phyloP scores from a whole-genome alignment of 495 filamentous ascomycete genomes.

The Penicillium arizonense region DNA sequence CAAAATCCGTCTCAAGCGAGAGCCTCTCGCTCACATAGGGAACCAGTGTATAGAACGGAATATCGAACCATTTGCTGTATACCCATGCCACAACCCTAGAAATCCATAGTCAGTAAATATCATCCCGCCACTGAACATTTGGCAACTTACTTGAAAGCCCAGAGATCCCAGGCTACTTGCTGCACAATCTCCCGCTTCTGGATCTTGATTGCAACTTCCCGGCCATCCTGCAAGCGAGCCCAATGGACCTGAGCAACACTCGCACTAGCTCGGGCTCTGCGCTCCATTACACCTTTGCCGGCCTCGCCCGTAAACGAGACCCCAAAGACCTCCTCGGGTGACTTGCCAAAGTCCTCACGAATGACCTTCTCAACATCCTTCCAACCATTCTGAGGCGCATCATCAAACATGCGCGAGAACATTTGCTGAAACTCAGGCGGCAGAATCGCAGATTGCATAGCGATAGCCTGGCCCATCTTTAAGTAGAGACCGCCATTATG shows the following conservation, averaged over 20 bases:
- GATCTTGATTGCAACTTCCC: slow-evolving; percentile 91
- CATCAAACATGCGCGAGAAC: slow-evolving; percentile 96
- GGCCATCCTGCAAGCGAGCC: slow-evolving; percentile 78
- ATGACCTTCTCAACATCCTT: slow-evolving; percentile 84
- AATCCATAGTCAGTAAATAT: not conserved
- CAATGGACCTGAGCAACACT: slow-evolving; percentile 97
- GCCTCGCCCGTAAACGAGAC: slow-evolving; percentile 70
- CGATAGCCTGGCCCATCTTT: slow-evolving; percentile 97
- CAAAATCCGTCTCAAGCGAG: slow-evolving; percentile 89
- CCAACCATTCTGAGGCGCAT: slow-evolving; percentile 95
- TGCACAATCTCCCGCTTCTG: slow-evolving; percentile 91
- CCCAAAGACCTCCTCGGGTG: slow-evolving; percentile 84
- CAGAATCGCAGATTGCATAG: slow-evolving; percentile 93
- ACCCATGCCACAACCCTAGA: slow-evolving; percentile 67
- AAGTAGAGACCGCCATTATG: slow-evolving; percentile 91
- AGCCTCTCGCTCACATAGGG: slow-evolving; percentile 88
- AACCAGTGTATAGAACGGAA: slow-evolving; percentile 84
- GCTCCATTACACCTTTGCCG: slow-evolving; percentile 81
- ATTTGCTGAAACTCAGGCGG: slow-evolving; percentile 93
- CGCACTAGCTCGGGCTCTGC: slow-evolving; percentile 79
- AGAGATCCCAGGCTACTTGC: slow-evolving; percentile 90
- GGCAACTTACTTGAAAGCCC: slow-evolving; percentile 81
- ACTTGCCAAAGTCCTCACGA: slow-evolving; percentile 79
- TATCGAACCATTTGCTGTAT: slow-evolving; percentile 79
- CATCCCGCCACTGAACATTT: not conserved